Percentiles rank a stretch among this genome's conserved stretches.
These are phyloP conservation scores for Kurtzmaniella quercitrusa DNA, from an alignment of 1,139 yeast species.

Conservation along the genomic window DNA sequence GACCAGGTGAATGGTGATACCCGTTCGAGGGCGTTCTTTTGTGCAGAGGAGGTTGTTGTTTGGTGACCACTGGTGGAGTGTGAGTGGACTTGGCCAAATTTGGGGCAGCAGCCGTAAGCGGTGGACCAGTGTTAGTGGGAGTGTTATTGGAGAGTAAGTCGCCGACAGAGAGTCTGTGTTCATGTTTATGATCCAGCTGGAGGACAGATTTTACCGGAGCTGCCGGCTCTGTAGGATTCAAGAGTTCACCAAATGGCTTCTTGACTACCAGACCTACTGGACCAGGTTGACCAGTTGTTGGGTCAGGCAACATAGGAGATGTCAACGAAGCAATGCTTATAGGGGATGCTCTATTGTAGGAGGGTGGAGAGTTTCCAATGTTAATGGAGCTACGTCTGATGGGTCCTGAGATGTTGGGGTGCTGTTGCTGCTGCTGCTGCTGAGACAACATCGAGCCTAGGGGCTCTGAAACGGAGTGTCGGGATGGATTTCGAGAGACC, in stretches of 20 bases:
- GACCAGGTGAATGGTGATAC: slow-evolving; percentile 36
- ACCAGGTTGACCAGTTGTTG: not conserved
- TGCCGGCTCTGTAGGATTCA: not conserved
- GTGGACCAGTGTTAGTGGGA: not conserved
- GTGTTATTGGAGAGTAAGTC: not conserved
- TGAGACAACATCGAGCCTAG: not conserved
- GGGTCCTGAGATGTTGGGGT: not conserved
- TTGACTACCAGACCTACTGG: not conserved
- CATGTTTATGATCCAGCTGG: not conserved
- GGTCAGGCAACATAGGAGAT: not conserved
- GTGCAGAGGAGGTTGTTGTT: slow-evolving; percentile 2
- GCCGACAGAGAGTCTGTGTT: not conserved
- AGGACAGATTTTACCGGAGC: not conserved
- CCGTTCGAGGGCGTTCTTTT: slow-evolving; percentile 4
- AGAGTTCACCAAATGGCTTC: not conserved
- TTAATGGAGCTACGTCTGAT: not conserved
- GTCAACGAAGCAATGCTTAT: not conserved
- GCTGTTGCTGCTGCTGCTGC: too few species aligned
- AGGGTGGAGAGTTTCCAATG: not conserved
- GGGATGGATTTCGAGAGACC: not conserved
- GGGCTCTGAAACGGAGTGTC: not conserved
- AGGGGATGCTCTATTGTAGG: not conserved
- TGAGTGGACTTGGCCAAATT: not conserved
- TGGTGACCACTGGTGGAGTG: not conserved
- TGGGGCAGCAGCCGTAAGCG: too few species aligned